Conservation (phyloP, 1,284 basidiomycete species). For the Somion occarium region DNA sequence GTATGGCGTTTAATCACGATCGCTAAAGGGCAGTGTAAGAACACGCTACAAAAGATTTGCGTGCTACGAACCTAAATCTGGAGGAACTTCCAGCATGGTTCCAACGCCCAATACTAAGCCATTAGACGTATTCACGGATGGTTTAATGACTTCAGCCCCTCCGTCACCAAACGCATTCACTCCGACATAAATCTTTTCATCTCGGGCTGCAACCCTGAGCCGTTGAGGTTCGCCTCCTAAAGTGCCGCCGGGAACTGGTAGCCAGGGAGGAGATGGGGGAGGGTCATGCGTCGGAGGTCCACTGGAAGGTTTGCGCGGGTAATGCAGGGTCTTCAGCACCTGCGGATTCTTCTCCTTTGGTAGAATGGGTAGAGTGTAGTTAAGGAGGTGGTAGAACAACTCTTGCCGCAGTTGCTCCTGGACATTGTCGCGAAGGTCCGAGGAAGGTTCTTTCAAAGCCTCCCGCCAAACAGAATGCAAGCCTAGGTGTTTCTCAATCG, state of each 20-base stretch:
- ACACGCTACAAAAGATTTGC: not conserved
- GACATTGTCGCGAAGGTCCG: conserved; percentile 69
- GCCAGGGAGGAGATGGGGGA: conserved; percentile 79
- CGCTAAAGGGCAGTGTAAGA: conserved; percentile 33
- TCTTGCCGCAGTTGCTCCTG: conserved; percentile 83
- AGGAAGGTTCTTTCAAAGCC: conserved; percentile 34
- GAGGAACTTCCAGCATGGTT: conserved; percentile 73
- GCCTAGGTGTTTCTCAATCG: conserved; percentile 54
- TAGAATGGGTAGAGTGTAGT: conserved; percentile 63
- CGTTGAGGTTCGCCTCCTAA: conserved; percentile 83
- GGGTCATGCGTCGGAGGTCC: conserved; percentile 58
- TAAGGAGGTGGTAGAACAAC: conserved; percentile 93
- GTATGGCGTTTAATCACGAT: conserved; percentile 52
- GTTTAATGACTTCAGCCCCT: conserved; percentile 60
- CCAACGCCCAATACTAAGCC: conserved; percentile 78
- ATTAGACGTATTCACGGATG: conserved; percentile 56
- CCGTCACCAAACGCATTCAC: conserved; percentile 70
- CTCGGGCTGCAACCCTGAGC: conserved; percentile 56
- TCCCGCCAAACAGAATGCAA: conserved; percentile 44
- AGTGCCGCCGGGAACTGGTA: conserved; percentile 77
- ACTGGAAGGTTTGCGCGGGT: conserved; percentile 46
- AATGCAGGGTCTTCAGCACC: conserved; percentile 65
- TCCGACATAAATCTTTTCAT: conserved; percentile 54
- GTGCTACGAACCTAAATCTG: conserved; percentile 58
- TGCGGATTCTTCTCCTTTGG: conserved; percentile 36